phyloP scores from a whole-genome alignment of 2,329 filamentous ascomycete genomes.

The Lasiodiplodia hormozganensis region DNA sequence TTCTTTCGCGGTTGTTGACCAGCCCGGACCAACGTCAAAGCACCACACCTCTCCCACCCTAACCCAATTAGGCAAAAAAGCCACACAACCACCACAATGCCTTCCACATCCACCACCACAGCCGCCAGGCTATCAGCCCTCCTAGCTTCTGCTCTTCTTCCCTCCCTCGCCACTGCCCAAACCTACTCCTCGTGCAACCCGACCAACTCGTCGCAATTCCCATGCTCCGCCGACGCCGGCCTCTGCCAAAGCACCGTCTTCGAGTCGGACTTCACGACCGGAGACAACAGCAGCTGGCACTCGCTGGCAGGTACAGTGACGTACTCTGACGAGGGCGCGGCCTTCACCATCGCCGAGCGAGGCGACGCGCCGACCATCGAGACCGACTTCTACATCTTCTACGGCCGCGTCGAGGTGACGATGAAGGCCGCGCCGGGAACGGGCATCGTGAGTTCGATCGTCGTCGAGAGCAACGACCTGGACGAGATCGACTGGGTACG shows the following conservation, averaged over 20 bases:
- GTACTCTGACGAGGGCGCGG: conserved; percentile 67
- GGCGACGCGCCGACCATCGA: conserved; percentile 67
- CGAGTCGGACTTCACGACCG: conserved; percentile 55
- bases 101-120: neutral
- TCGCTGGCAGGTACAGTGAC: conserved; percentile 67
- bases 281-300: conserved; percentile 62
- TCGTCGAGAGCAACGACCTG: conserved; percentile 31
- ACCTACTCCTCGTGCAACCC: conserved; percentile 54
- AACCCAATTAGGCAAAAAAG: neutral
- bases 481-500: conserved; percentile 34
- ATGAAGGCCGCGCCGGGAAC: conserved; percentile 32
- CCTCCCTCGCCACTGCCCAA: conserved; percentile 43
- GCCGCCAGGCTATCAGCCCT: neutral
- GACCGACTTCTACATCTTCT: conserved; percentile 35
- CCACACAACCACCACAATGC: neutral
- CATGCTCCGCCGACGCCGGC: conserved; percentile 50
- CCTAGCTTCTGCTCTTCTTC: conserved; percentile 37
- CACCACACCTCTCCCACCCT: neutral
- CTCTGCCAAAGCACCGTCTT: conserved; percentile 55
- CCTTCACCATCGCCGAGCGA: conserved; percentile 71
- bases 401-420: conserved; percentile 32
- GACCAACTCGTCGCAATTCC: conserved; percentile 40
- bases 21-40: neutral
- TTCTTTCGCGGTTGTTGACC: neutral
- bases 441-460: conserved; percentile 31